Percentiles rank a stretch among this genome's conserved stretches.
phyloP scores from a whole-genome alignment of 1,284 basidiomycete species.

The Rhodotorula glutinis region DNA sequence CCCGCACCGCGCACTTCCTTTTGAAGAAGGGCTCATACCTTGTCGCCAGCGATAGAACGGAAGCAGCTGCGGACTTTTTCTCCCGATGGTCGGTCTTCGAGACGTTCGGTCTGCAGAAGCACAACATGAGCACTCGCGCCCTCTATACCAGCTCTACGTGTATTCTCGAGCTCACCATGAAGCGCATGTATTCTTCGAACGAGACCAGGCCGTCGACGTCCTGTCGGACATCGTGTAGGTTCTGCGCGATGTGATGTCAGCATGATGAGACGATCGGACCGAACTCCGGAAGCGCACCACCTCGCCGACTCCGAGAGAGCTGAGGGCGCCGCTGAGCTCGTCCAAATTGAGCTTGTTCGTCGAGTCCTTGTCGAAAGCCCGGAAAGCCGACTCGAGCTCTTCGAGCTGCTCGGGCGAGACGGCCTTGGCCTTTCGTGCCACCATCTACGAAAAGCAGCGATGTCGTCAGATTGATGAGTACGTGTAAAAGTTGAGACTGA shows the following conservation, averaged over 20 bases:
- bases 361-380: constrained; percentile 93
- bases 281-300: constrained; percentile 14
- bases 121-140: too few species aligned
- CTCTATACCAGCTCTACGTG: neutral
- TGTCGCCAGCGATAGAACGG: constrained; percentile 83
- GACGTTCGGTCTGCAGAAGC: constrained; percentile 76
- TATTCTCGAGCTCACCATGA: constrained; percentile 60
- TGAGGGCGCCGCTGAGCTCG: constrained; percentile 88
- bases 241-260: neutral
- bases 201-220: constrained; percentile 76
- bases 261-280: constrained; percentile 67
- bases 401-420: constrained; percentile 93
- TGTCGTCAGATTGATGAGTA: constrained; percentile 41
- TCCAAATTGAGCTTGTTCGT: constrained; percentile 79
- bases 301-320: constrained; percentile 75
- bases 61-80: constrained; percentile 92
- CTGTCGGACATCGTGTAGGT: constrained; percentile 71
- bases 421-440: constrained; percentile 85
- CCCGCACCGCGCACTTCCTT: neutral
- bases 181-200: constrained; percentile 91
- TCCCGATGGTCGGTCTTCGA: constrained; percentile 87
- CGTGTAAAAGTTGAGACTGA: constrained; percentile 5
- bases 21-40: constrained; percentile 56
- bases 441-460: constrained; percentile 59
- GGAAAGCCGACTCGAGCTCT: constrained; percentile 95